These are phyloP conservation scores for Purpureocillium takamizusanense DNA, from an alignment of 2,329 filamentous ascomycete genomes.

Conservation along the genomic window DNA sequence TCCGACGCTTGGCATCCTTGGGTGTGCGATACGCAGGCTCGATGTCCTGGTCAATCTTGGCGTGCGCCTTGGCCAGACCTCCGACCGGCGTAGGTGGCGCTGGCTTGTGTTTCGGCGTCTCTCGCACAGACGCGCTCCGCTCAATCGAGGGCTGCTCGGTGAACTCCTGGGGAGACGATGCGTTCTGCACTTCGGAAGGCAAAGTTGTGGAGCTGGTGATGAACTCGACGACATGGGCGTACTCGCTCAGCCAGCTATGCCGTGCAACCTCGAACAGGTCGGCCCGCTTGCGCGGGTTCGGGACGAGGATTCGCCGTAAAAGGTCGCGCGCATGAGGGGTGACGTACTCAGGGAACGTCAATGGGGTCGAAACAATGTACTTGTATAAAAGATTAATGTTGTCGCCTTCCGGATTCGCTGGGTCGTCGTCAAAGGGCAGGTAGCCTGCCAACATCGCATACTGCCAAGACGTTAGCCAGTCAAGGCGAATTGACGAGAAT, in stretches of 20 bases:
- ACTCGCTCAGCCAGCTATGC: constrained; percentile 97
- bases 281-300: constrained; percentile 87
- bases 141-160: constrained; percentile 54
- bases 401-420: constrained; percentile 94
- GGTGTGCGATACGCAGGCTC: constrained; percentile 51
- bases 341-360: constrained; percentile 98
- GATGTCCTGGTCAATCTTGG: constrained; percentile 60
- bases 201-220: constrained; percentile 94
- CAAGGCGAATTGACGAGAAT: not conserved
- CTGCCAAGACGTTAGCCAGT: constrained; percentile 33
- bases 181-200: constrained; percentile 74
- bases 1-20: constrained; percentile 84
- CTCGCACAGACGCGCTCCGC: constrained; percentile 88
- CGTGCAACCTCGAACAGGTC: constrained; percentile 95
- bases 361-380: constrained; percentile 93
- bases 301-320: constrained; percentile 84
- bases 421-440: constrained; percentile 94
- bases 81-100: constrained; percentile 39
- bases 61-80: constrained; percentile 64
- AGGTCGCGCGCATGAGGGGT: constrained; percentile 93
- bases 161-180: constrained; percentile 52
- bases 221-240: constrained; percentile 90
- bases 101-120: constrained; percentile 63
- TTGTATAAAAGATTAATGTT: constrained; percentile 99
- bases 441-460: constrained; percentile 99